Evolutionary conservation across 768 basidiomycete species (phyloP).

Genomic region (Daedaleopsis nitida): DNA sequence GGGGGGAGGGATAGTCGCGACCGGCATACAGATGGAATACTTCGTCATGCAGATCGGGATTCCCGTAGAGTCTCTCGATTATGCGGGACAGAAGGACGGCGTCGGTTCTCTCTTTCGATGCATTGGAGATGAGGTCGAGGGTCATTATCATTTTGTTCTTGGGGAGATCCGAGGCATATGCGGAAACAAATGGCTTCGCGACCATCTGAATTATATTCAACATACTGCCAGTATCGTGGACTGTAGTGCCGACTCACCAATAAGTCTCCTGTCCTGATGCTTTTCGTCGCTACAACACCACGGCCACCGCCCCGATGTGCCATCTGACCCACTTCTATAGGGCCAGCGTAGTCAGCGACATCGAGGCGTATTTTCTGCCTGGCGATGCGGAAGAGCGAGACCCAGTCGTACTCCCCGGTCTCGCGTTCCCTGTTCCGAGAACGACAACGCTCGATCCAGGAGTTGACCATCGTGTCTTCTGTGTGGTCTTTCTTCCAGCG

Average conservation of each 20-base stretch:
- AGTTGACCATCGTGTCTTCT: constrained; percentile 8
- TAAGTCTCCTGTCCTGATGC: constrained; percentile 29
- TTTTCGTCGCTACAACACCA: constrained; percentile 26
- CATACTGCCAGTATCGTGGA: too few relatives aligned
- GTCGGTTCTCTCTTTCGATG: constrained; percentile 6
- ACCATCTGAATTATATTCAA: constrained; percentile 22
- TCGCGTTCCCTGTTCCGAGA: constrained; percentile 23
- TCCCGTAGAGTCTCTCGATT: constrained; percentile 24
- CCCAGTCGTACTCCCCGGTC: constrained; percentile 31
- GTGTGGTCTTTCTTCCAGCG: constrained; percentile 3
- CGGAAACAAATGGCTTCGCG: constrained; percentile 30
- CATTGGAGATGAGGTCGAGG: constrained; percentile 14
- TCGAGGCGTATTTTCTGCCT: constrained; percentile 17
- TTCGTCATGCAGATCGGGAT: constrained; percentile 22
- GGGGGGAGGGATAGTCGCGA: constrained; percentile 23
- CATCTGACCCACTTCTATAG: constrained; percentile 22
- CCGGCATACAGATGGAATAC: constrained; percentile 33
- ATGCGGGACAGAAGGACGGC: constrained; percentile 9
- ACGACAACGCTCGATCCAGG: constrained; percentile 24
- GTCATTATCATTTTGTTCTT: constrained; percentile 1
- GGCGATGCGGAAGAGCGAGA: constrained; percentile 19
- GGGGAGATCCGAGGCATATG: constrained; percentile 17
- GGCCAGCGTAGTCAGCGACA: constrained; percentile 29
- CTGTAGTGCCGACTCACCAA: constrained; percentile 21
- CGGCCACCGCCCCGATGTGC: constrained; percentile 28